A percentile compares a stretch with the other conserved stretches of the same genome.
Evolutionary conservation across 2,329 filamentous ascomycete species (phyloP).

Genomic region (Berkeleyomyces basicola): DNA sequence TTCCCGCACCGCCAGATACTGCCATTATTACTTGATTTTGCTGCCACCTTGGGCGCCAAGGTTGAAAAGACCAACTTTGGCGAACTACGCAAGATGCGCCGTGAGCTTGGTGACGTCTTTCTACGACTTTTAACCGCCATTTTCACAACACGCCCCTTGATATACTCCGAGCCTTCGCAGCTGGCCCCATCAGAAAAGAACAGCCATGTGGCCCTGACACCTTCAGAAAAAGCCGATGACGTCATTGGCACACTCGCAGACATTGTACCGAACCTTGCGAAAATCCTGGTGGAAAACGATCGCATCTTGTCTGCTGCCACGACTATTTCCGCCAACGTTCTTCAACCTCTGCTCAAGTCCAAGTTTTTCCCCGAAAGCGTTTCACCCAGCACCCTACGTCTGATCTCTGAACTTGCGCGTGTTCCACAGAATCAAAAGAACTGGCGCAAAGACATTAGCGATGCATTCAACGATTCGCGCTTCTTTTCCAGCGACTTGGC

Average conservation of each 20-base stretch:
- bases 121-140: slow-evolving; percentile 77
- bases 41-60: slow-evolving; percentile 79
- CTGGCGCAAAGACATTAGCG: slow-evolving; percentile 84
- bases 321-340: slow-evolving; percentile 67
- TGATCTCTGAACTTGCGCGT: slow-evolving; percentile 62
- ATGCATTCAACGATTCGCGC: slow-evolving; percentile 77
- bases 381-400: slow-evolving; percentile 48
- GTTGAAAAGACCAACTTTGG: slow-evolving; percentile 97
- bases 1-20: slow-evolving; percentile 88
- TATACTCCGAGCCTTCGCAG: slow-evolving; percentile 42
- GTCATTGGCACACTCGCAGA: slow-evolving; percentile 63
- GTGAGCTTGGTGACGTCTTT: slow-evolving; percentile 80
- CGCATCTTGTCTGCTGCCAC: slow-evolving; percentile 62
- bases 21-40: slow-evolving; percentile 73
- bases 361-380: slow-evolving; percentile 79
- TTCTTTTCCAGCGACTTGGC: slow-evolving; percentile 60
- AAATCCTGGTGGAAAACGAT: slow-evolving; percentile 73
- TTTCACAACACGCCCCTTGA: slow-evolving; percentile 74
- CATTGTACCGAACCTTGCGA: slow-evolving; percentile 64
- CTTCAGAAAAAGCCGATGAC: slow-evolving; percentile 46
- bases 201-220: slow-evolving; percentile 19
- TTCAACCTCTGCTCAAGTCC: slow-evolving; percentile 66
- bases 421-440: slow-evolving; percentile 67
- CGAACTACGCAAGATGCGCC: slow-evolving; percentile 80
- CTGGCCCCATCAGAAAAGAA: slow-evolving; percentile 23